Evolutionary conservation across 257 asterid species (phyloP).

Genomic region (Ilex aquifolium): DNA sequence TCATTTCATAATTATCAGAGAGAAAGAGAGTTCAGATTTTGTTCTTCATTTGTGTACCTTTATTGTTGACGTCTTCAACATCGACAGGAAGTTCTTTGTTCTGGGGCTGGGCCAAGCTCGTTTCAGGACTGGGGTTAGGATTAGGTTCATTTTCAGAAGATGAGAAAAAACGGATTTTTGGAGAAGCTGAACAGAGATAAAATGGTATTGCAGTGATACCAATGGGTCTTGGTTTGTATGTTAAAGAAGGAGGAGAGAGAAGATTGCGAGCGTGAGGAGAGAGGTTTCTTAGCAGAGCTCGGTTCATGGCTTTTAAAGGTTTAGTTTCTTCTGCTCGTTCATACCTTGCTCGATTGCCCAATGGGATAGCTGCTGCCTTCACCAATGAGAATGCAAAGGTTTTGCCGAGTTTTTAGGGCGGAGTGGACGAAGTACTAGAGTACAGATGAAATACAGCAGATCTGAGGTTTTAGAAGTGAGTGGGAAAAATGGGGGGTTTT

Average conservation of each 20-base stretch:
- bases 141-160: constrained; percentile 42
- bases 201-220: constrained; percentile 15
- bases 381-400: neutral
- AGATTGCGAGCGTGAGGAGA: constrained; percentile 39
- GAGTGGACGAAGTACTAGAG: neutral
- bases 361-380: no score
- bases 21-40: neutral
- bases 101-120: constrained; percentile 9
- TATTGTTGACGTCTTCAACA: constrained; percentile 47
- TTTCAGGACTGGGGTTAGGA: constrained; percentile 20
- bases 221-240: constrained; percentile 5
- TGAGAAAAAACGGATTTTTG: constrained; percentile 35
- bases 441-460: neutral
- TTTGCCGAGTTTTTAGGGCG: neutral
- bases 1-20: neutral
- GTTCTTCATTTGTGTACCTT: constrained; percentile 32
- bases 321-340: neutral
- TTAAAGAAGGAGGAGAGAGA: constrained; percentile 22
- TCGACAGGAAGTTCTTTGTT: constrained; percentile 21
- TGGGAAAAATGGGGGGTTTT: neutral
- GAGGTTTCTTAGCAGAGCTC: constrained; percentile 40
- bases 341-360: neutral
- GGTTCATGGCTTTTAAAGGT: constrained; percentile 55
- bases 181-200: constrained; percentile 14
- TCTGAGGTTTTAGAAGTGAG: neutral